Evolutionary conservation across 2,329 filamentous ascomycete species (phyloP).

Genomic region (Diaporthe velutina): DNA sequence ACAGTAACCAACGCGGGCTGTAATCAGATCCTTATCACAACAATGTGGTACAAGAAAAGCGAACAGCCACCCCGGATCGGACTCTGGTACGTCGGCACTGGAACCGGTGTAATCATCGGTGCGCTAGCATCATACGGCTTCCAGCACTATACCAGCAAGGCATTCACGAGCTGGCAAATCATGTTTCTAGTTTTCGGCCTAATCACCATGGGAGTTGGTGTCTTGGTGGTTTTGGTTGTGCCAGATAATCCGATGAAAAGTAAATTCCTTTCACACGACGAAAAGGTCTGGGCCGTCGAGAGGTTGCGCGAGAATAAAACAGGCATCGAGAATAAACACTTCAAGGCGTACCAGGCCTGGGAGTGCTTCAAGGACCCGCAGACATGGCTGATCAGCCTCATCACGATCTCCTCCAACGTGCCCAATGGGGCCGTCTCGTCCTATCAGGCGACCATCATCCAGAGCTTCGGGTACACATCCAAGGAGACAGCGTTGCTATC

Average conservation of each 20-base stretch:
- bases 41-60: slow-evolving; percentile 52
- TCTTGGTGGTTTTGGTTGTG: slow-evolving; percentile 35
- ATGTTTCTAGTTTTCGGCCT: slow-evolving; percentile 40
- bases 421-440: slow-evolving; percentile 42
- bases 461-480: slow-evolving; percentile 41
- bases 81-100: slow-evolving; percentile 52
- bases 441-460: slow-evolving; percentile 42
- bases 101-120: slow-evolving; percentile 47
- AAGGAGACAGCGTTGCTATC: slow-evolving; percentile 49
- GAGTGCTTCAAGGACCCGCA: slow-evolving; percentile 39
- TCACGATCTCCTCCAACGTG: slow-evolving; percentile 40
- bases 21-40: slow-evolving; percentile 32
- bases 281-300: slow-evolving; percentile 43
- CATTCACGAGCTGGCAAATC: slow-evolving; percentile 42
- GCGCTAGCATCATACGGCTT: slow-evolving; percentile 49
- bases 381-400: slow-evolving; percentile 42
- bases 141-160: slow-evolving; percentile 44
- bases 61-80: slow-evolving; percentile 50
- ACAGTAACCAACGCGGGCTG: neutral
- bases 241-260: slow-evolving; percentile 37
- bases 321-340: slow-evolving; percentile 77
- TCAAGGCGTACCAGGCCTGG: slow-evolving; percentile 71
- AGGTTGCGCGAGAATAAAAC: slow-evolving; percentile 75
- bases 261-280: slow-evolving; percentile 33
- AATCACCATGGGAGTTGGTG: slow-evolving; percentile 36